Conservation (phyloP, 257 asterid genomes). For the Schizonepeta tenuifolia region DNA sequence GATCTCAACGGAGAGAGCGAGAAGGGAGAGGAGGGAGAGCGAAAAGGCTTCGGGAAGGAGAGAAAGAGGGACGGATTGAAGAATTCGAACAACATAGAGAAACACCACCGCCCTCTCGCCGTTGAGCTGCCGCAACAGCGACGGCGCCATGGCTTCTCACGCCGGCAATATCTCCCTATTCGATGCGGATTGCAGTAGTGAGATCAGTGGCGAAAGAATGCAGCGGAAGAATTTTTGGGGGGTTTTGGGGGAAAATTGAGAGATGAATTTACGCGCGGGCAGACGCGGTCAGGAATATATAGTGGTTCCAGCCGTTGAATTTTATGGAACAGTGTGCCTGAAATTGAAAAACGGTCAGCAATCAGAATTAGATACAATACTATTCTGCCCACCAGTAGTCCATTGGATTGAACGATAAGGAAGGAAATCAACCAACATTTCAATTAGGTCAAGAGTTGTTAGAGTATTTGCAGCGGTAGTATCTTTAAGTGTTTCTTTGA, state of each 20-base stretch:
- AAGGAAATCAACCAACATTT: not conserved
- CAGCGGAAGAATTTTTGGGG: not conserved
- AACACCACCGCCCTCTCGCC: constrained; percentile 93
- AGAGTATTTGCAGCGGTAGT: too few species aligned
- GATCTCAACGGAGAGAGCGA: constrained; percentile 81
- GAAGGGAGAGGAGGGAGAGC: constrained; percentile 56
- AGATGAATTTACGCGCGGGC: constrained; percentile 25
- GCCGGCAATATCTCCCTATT: constrained; percentile 3
- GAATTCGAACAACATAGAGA: constrained; percentile 55
- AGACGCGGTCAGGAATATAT: constrained; percentile 21
- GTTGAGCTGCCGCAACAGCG: constrained; percentile 60
- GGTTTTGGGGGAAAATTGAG: constrained; percentile 24
- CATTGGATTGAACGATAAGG: not conserved
- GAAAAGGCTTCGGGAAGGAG: constrained; percentile 66
- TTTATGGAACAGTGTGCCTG: constrained; percentile 32
- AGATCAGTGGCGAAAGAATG: constrained; percentile 2
- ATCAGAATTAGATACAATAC: not conserved
- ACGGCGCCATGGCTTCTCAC: constrained; percentile 43
- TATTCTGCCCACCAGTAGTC: too few species aligned
- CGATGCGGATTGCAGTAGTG: constrained; percentile 22
- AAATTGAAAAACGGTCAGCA: not conserved
- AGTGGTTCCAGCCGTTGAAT: constrained; percentile 28
- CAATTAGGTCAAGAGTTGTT: not conserved
- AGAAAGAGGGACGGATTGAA: constrained; percentile 55
- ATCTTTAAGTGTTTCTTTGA: too few species aligned